Evolutionary conservation across 352 stramenopile species (phyloP), one percentile per base, ranked within the genome.

Genomic region (Pythium phragmitis): DNA sequence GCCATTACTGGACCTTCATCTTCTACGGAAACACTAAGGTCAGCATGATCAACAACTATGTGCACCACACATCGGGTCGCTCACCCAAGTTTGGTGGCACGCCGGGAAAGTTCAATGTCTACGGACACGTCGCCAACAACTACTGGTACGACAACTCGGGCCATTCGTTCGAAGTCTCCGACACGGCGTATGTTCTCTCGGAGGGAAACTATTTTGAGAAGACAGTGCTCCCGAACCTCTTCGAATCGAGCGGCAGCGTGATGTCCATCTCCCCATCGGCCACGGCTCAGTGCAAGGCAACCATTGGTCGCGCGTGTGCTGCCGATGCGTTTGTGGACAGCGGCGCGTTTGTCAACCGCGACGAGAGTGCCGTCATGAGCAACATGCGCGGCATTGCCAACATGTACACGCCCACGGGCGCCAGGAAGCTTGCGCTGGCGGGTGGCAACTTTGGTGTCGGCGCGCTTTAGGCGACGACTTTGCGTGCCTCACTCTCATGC

Each of bases 1-100:
- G 66, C 58, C 77, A 87, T 66, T 87, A 87, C 67, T 87, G 75
- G 74, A 71, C 66, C 21, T 69, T 79, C 50, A 65, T 80, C 39
- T 58, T 75, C 8, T 72, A 77, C 62, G 75, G 75, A 1, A 63
- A 72, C 26, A 54, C 65, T 28, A 77, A 68, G n/a, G 26, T 86
- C 16, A 79, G 62, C 56, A 51, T 83, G 50, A n/a, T 82, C 36
- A 69, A 69, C 46, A 85, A 82, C 55, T 75, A 69, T 53, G 65
- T 82, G 12, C 76, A 82, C 70, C 57, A 75, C 43, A 72, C 67
- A 28, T 82, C 74, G 0, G 76, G 76, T 28, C 76, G 76, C 13
- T 66, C 59, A 9, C 76, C 76, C 16, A 85, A 85, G 60, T 47
- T 82, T 30, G 61, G 57, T 16, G 68, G 71, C 14, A 66, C 6